Percentiles rank a stretch among this genome's conserved stretches.
Conservation (phyloP, 2,329 filamentous ascomycete species). For the Nannizzia gypsea region DNA sequence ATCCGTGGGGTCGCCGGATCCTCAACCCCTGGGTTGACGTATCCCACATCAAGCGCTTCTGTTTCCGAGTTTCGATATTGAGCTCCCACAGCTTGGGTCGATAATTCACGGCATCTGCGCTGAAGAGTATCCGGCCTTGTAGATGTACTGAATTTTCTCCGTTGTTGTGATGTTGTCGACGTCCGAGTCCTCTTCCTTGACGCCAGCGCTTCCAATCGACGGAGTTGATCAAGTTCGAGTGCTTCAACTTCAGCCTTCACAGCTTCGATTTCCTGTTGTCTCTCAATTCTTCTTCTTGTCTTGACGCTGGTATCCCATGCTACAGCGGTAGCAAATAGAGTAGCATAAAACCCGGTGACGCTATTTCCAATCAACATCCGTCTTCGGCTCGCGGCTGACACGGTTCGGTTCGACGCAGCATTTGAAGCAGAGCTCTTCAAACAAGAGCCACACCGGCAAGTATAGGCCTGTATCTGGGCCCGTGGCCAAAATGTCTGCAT, state of each 20-base stretch:
- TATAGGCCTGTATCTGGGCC: conserved; percentile 25
- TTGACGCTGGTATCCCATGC: conserved; percentile 32
- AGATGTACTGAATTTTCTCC: conserved; percentile 11
- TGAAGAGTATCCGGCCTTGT: background rate
- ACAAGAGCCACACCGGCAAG: conserved; percentile 34
- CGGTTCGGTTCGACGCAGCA: conserved; percentile 26
- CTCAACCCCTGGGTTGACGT: background rate
- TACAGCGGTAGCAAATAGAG: conserved; percentile 33
- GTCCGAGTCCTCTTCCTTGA: conserved; percentile 16
- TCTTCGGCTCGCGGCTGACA: conserved; percentile 27
- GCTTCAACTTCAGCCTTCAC: conserved; percentile 32
- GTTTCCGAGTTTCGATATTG: background rate
- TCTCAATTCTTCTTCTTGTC: conserved; percentile 28
- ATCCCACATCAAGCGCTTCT: background rate
- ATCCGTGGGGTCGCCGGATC: background rate
- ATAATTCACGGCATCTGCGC: background rate
- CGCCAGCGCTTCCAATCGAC: conserved; percentile 24
- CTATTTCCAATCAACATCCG: conserved; percentile 33
- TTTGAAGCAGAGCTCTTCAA: conserved; percentile 24
- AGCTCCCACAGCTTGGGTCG: background rate
- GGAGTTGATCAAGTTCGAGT: conserved; percentile 29
- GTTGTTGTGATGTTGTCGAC: conserved; percentile 17
- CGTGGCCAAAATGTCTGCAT: conserved; percentile 37
- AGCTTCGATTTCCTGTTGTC: conserved; percentile 32
- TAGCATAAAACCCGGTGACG: conserved; percentile 34